These are phyloP conservation scores for Phytophthora pistaciae DNA, from an alignment of 352 stramenopile species.

Conservation along the genomic window DNA sequence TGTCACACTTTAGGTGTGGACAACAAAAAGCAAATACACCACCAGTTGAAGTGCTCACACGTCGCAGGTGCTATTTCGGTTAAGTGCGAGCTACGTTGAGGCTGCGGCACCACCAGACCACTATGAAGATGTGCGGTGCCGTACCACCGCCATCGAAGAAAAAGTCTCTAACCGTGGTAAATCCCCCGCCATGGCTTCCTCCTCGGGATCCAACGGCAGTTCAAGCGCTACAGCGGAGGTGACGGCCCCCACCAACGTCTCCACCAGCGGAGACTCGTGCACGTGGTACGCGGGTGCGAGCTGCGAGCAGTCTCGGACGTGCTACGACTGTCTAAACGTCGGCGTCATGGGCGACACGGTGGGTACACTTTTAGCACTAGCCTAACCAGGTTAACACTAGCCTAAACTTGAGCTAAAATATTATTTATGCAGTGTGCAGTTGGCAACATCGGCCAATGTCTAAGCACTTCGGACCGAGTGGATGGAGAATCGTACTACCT, in stretches of 20 bases:
- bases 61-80: conserved; percentile 4
- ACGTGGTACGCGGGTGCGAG: conserved; percentile 39
- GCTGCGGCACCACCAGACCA: conserved; percentile 3
- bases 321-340: conserved; percentile 53
- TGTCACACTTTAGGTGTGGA: no score
- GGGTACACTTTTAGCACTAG: conserved; percentile 14
- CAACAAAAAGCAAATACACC: no score
- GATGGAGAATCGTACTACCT: conserved; percentile 55
- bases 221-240: conserved; percentile 5
- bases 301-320: conserved; percentile 39
- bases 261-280: conserved; percentile 43
- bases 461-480: conserved; percentile 23
- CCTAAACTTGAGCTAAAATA: neutral
- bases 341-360: conserved; percentile 36
- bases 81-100: conserved; percentile 28
- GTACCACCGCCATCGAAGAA: conserved; percentile 21
- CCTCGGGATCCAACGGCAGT: conserved; percentile 14
- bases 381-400: neutral
- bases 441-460: conserved; percentile 35
- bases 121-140: conserved; percentile 23
- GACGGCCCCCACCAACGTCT: conserved; percentile 22
- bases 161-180: conserved; percentile 4
- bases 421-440: conserved; percentile 35
- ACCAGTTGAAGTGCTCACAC: conserved; percentile 11
- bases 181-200: conserved; percentile 8